Conservation (phyloP, 2,329 filamentous ascomycete species). For the Calonectria naviculata region DNA sequence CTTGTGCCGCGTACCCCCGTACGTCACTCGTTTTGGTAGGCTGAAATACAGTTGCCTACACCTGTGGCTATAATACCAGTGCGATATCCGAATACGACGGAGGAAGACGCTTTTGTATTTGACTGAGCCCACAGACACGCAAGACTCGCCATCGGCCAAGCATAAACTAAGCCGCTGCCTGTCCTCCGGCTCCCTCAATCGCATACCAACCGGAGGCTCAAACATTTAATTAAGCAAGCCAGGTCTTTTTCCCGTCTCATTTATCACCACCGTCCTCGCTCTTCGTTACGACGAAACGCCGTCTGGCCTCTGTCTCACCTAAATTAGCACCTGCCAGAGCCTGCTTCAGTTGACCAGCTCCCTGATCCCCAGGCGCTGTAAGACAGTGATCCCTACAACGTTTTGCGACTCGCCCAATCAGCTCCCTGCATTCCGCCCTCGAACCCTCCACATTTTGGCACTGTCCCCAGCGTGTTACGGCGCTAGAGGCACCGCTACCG, state of each 20-base stretch:
- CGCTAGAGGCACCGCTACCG: background rate
- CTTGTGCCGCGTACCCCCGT: conserved; percentile 29
- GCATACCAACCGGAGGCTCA: background rate
- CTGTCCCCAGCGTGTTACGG: background rate
- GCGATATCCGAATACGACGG: conserved; percentile 20
- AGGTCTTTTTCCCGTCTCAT: conserved; percentile 4
- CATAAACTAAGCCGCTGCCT: background rate
- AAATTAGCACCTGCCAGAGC: conserved; percentile 9
- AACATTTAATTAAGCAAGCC: conserved; percentile 4
- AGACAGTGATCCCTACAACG: conserved; percentile 7
- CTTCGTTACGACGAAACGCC: background rate
- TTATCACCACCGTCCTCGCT: background rate
- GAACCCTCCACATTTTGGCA: background rate
- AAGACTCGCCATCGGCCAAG: background rate
- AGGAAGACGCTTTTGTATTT: conserved; percentile 4
- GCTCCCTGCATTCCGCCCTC: conserved; percentile 5
- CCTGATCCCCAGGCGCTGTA: conserved; percentile 3
- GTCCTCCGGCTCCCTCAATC: conserved; percentile 1
- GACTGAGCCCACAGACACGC: conserved; percentile 8
- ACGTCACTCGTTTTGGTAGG: conserved; percentile 29
- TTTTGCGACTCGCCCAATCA: conserved; percentile 26
- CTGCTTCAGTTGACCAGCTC: conserved; percentile 11
- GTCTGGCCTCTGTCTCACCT: conserved; percentile 19
- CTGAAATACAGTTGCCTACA: conserved; percentile 24
- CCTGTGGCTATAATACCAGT: conserved; percentile 6